Evolutionary conservation across 257 asterid genomes (phyloP).

Genomic region (Cinchona pubescens): DNA sequence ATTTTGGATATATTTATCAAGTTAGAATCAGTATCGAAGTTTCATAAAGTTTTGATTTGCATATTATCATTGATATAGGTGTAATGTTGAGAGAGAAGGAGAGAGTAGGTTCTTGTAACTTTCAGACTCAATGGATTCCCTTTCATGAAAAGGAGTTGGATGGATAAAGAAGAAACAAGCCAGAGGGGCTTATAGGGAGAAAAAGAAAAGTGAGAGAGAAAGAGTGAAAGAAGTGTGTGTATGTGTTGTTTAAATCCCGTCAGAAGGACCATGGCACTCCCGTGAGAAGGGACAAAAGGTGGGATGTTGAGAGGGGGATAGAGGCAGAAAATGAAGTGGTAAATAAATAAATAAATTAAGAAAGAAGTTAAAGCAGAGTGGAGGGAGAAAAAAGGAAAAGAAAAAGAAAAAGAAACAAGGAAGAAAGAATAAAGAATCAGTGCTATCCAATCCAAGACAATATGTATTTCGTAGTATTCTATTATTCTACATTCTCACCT

Average conservation of each 20-base stretch:
- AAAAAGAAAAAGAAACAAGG: conserved; percentile 25
- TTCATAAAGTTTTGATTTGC: background rate
- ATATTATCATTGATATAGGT: too few species aligned
- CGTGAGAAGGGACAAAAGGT: conserved; percentile 63
- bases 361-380: conserved; percentile 13
- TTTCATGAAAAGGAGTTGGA: conserved; percentile 57
- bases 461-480: conserved; percentile 26
- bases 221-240: conserved; percentile 28
- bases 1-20: background rate
- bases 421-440: conserved; percentile 25
- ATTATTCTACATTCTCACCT: conserved; percentile 31
- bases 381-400: conserved; percentile 19
- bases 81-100: background rate
- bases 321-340: conserved; percentile 13
- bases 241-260: conserved; percentile 45
- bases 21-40: background rate
- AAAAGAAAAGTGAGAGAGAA: background rate
- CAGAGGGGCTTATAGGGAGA: conserved; percentile 24
- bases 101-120: conserved; percentile 27
- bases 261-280: conserved; percentile 60
- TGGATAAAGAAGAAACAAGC: conserved; percentile 40
- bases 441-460: conserved; percentile 12
- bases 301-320: conserved; percentile 58
- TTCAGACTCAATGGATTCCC: conserved; percentile 42
- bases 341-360: conserved; percentile 21